These are phyloP conservation scores for Phylloporus scabripes DNA, from an alignment of 768 basidiomycete species.

Conservation along the genomic window DNA sequence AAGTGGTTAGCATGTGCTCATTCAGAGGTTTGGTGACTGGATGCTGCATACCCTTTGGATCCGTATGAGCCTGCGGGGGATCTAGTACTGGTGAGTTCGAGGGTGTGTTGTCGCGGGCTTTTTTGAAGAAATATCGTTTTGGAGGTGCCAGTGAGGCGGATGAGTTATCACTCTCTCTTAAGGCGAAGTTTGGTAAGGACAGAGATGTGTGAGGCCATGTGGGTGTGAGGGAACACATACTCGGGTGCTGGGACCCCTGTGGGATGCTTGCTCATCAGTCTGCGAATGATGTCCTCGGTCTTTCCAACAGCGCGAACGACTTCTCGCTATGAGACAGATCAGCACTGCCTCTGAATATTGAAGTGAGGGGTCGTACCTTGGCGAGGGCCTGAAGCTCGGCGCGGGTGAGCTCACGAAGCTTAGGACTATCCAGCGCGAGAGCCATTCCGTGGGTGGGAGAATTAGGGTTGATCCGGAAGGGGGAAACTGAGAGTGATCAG, in stretches of 20 bases:
- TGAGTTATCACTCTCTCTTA: conserved; percentile 4
- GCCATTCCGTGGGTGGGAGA: neutral
- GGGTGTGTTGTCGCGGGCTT: neutral
- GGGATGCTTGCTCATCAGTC: conserved; percentile 25
- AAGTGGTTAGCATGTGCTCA: neutral
- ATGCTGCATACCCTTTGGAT: conserved; percentile 6
- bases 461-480: neutral
- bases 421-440: conserved; percentile 12
- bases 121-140: neutral
- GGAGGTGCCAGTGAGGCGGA: conserved; percentile 4
- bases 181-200: neutral
- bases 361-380: conserved; percentile 12
- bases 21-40: neutral
- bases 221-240: conserved; percentile 2
- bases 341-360: neutral
- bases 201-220: neutral
- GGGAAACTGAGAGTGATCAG: neutral
- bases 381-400: conserved; percentile 23
- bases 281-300: conserved; percentile 25
- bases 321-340: conserved; percentile 17
- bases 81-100: neutral
- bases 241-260: conserved; percentile 17
- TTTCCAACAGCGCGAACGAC: conserved; percentile 23
- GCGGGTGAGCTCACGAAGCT: conserved; percentile 18
- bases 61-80: neutral